These are phyloP conservation scores for Vigna angularis DNA, from an alignment of 306 rosid species.

Conservation along the genomic window DNA sequence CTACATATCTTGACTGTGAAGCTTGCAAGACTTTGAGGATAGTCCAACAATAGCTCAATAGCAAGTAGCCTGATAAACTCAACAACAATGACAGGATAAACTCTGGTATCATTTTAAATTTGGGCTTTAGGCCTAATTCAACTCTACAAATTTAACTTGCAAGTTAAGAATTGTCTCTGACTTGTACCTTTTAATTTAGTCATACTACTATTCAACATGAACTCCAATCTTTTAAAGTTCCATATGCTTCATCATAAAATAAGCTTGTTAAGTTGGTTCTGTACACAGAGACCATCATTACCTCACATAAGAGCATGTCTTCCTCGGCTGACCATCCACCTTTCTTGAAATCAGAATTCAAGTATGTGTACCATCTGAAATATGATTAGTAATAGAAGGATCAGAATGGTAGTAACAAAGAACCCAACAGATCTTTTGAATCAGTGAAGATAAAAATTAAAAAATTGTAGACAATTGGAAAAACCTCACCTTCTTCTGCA, in stretches of 20 bases:
- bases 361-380: conserved; percentile 88
- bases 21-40: background rate
- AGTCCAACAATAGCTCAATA: no score
- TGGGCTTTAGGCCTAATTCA: background rate
- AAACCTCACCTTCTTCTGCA: conserved; percentile 80
- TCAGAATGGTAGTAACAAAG: conserved; percentile 36
- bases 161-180: background rate
- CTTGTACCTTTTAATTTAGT: no score
- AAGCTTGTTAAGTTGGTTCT: conserved; percentile 14
- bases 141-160: no score
- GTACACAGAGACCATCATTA: conserved; percentile 40
- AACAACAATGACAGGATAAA: background rate
- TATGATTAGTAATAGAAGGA: conserved; percentile 35
- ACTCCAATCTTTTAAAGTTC: conserved; percentile 12
- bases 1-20: background rate
- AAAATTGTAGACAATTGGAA: background rate
- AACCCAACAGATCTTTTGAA: conserved; percentile 17
- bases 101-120: background rate
- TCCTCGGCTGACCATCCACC: conserved; percentile 95
- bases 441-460: conserved; percentile 36
- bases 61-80: no score
- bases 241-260: background rate
- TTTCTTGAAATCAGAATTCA: conserved; percentile 91
- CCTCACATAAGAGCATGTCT: conserved; percentile 88
- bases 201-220: background rate